Evolutionary conservation across 192 early-diverging fungal species (phyloP), one percentile per base, ranked within the genome.

Genomic region (Coemansia sp.): DNA sequence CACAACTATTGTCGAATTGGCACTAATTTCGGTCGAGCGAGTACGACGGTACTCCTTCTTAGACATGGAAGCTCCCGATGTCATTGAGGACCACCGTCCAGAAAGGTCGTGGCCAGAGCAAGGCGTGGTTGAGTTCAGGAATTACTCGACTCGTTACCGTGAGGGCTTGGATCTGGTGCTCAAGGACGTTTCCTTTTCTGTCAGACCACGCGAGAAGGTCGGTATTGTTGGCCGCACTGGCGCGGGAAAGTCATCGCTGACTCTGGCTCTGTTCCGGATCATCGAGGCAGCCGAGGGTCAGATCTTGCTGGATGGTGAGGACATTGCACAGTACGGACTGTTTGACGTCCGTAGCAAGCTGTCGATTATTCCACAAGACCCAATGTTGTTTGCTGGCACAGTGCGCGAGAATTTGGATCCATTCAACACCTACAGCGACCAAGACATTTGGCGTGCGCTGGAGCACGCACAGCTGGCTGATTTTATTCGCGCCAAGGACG

Each of bases 361-460:
- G 34, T 89, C 92, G 5, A 91, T 93, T 58, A 93, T 94, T 63
- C 93, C 93, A 38, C 92, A 94, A 72, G 92, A 94, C 50, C 89
- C 92, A 8, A 84, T 92, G 34, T 69, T 93, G 65, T 89, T 94
- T 70, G 86, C 83, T 11, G 90, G 90, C 29, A 89, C 90, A 2
- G 79, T 96, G 52, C 88, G 96, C 22, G 86, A 87, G 47, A 96
- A 96, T 70, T 71, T 96, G 66, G 95, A 98, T 68, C 94, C 94
- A 0, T 91, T 94, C 61, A 77, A 78, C 46, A 84, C 88, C 49
- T 87, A 92, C 65, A 69, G 81, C 49, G 95, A 97, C 73, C 76
- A 79, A 22, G 74, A 81, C 16, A 71, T 94, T 11, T 94, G 89
- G 89, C 73, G 71, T 0, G 89, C 88, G 20, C 79, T 95, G 74